Base-by-base conservation (phyloP, 2,329 filamentous ascomycete species). In the Aspergillus chevalieri region DNA sequence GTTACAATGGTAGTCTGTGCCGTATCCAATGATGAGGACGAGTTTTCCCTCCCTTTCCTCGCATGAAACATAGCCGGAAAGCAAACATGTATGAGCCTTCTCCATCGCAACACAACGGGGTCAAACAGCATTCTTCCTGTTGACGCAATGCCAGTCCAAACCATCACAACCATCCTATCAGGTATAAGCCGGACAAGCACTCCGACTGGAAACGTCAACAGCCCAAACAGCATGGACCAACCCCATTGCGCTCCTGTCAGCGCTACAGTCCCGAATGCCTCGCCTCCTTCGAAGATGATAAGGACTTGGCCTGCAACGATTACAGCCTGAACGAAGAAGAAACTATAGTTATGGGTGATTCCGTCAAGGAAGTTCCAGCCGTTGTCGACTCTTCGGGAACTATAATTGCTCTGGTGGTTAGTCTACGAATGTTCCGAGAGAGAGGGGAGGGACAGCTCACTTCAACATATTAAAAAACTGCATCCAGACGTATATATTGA, bases 271-370 rank as follows among this genome's bases (percentile, higher is more conserved):
- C 81, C 79, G 61, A 89, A 87, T 0, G 84, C 85, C 22, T 75
- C 70, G 5, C 85, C 84, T 54, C 85, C 86, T 50, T 86, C 77
- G 58, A 86, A 85, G 51, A 89, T 76, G 60, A 89, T 89, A 65
- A 86, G 65, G 14, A 85, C 75, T 61, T 89, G 86, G 6, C 85
- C 85, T 9, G 77, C 82, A 41, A 87, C 72, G 59, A 87, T 89
- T 58, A 86, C 75, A 24, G 76, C 62, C 59, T 86, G 79, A 34
- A 88, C 86, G 3, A 73, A 75, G 28, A 87, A 75, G 56, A 74
- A 75, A 67, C 71, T 74, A n/a, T 56, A 62, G 49, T 75, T 75
- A 45, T 61, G 63, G 39, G 62, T 58, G 17, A 74, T 57, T 14
- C 72, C 71, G 48, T 74, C 72, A 48, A 74, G 65, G 41, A 74